Evolutionary conservation across 148 eudicot genomes (phyloP).

Genomic region (Spergularia bocconei): DNA sequence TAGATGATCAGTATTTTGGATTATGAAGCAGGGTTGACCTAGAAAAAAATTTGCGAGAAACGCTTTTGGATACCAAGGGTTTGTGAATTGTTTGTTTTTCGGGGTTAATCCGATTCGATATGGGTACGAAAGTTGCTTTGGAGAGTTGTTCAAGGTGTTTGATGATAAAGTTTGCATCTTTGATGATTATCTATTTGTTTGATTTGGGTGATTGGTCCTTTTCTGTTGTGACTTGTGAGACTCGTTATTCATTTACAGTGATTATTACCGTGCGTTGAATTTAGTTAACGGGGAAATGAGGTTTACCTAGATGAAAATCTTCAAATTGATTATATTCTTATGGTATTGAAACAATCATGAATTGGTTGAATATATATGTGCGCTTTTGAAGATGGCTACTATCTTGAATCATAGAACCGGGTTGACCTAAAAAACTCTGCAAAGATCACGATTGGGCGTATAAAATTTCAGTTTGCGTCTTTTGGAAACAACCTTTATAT

Average conservation of each 20-base stretch:
- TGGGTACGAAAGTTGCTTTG: not conserved
- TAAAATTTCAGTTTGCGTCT: too few relatives aligned
- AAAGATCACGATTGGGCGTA: not conserved
- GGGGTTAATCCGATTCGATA: not conserved
- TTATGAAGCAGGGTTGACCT: slow-evolving; percentile 16
- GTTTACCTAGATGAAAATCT: too few relatives aligned
- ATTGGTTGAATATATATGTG: not conserved
- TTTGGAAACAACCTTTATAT: too few relatives aligned
- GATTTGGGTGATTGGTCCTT: too few relatives aligned
- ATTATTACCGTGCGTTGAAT: not conserved
- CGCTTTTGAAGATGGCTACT: not conserved
- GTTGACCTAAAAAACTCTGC: slow-evolving; percentile 4
- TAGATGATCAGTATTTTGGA: not conserved
- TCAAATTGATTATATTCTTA: not conserved
- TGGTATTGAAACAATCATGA: not conserved
- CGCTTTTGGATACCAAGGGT: not conserved
- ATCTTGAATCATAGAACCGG: not conserved
- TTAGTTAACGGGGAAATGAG: too few relatives aligned
- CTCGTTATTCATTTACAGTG: too few relatives aligned
- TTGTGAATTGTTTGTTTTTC: not conserved
- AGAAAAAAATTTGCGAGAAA: not conserved
- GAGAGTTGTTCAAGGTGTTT: too few relatives aligned
- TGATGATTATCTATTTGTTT: too few relatives aligned
- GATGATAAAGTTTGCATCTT: not conserved
- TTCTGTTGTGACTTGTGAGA: too few relatives aligned